A percentile compares a stretch with the other conserved stretches of the same genome.
These are phyloP conservation scores for Leccinum angustisporum DNA, from an alignment of 1,284 basidiomycete genomes.

Conservation along the genomic window DNA sequence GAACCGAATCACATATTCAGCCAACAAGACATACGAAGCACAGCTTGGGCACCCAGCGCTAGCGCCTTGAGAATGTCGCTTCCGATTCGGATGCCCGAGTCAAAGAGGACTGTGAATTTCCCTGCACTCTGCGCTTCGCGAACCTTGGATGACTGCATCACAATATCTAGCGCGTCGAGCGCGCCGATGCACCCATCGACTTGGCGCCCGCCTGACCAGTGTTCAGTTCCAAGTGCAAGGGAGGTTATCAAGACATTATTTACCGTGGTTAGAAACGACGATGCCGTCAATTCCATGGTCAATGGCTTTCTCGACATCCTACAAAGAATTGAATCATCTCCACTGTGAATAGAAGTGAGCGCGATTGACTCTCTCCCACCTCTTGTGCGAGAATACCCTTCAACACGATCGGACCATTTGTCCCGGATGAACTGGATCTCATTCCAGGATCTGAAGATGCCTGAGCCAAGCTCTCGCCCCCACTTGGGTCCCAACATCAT, in stretches of 20 bases:
- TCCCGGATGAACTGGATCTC: conserved; percentile 60
- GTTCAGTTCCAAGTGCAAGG: neutral
- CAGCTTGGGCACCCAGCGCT: conserved; percentile 66
- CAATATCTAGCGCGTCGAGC: conserved; percentile 63
- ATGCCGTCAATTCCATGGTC: conserved; percentile 73
- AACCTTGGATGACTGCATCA: conserved; percentile 59
- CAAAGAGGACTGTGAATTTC: conserved; percentile 71
- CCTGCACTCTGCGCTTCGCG: conserved; percentile 55
- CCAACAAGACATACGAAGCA: conserved; percentile 46
- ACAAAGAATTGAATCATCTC: neutral
- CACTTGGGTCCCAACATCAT: conserved; percentile 53
- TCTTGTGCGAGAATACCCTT: conserved; percentile 65
- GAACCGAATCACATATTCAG: neutral
- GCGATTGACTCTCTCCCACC: conserved; percentile 27
- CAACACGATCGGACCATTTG: conserved; percentile 63
- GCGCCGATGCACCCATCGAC: conserved; percentile 78
- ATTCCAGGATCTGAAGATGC: conserved; percentile 62
- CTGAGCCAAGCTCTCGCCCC: conserved; percentile 58
- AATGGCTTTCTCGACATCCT: conserved; percentile 72
- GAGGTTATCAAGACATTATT: conserved; percentile 9
- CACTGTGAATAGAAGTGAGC: neutral
- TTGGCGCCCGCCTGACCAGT: conserved; percentile 64
- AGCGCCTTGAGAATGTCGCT: conserved; percentile 76
- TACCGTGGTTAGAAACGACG: conserved; percentile 80
- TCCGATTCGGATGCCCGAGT: conserved; percentile 77